phyloP scores from a whole-genome alignment of 345 rosid genomes.

The Gossypium australe region DNA sequence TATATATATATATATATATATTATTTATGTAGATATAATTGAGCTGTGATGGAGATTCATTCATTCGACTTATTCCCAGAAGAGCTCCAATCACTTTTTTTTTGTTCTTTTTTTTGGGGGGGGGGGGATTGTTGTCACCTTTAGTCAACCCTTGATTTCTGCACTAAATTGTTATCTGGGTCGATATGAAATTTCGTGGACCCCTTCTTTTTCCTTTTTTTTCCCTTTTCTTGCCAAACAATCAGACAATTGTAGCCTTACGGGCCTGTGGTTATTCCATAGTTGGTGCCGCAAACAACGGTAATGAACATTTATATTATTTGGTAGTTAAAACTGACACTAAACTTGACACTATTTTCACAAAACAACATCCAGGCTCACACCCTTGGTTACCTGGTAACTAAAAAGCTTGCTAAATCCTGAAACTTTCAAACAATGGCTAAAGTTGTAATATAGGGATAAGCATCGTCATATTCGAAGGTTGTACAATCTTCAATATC shows the following conservation, averaged over 20 bases:
- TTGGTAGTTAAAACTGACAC: neutral
- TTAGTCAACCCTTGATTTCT: constrained; percentile 6
- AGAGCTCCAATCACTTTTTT: no score
- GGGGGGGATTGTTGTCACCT: neutral
- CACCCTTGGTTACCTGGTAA: no score
- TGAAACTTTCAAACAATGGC: neutral
- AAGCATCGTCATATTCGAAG: neutral
- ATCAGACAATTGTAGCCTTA: neutral
- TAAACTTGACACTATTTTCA: neutral
- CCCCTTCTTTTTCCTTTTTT: neutral
- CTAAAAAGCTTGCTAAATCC: neutral
- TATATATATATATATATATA: neutral
- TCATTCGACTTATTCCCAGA: neutral
- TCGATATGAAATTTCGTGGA: neutral
- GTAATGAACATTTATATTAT: neutral
- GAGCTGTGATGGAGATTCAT: constrained; percentile 3
- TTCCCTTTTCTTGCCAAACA: neutral
- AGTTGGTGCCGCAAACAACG: neutral
- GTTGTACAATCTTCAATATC: neutral
- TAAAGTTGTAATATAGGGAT: neutral
- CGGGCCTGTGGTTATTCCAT: no score
- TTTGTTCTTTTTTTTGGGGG: no score
- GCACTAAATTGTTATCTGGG: neutral
- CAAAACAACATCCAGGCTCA: no score
- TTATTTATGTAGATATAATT: neutral